A percentile compares a stretch with the other conserved stretches of the same genome.
Conservation (phyloP, 495 filamentous ascomycete genomes). For the Talaromyces ruber region DNA sequence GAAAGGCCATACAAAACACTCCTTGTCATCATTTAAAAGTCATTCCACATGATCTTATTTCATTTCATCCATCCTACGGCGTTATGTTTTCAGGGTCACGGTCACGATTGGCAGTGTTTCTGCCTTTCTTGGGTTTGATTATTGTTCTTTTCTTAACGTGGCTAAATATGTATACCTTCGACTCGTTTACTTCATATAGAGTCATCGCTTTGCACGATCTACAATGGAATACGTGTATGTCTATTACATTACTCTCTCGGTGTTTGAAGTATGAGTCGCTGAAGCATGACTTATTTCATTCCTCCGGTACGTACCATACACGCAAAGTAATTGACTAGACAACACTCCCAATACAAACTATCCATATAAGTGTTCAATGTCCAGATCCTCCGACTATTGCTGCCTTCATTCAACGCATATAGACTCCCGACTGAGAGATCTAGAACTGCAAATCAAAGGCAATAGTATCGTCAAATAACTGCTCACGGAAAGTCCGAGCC, state of each 20-base stretch:
- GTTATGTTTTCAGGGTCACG: conserved; percentile 3
- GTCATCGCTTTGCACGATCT: background rate
- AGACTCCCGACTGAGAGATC: background rate
- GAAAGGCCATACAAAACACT: background rate
- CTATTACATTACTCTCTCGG: background rate
- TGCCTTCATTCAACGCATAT: background rate
- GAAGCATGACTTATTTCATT: background rate
- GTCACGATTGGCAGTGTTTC: conserved; percentile 17
- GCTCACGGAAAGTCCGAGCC: conserved; percentile 31
- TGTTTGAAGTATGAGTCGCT: background rate
- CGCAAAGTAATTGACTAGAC: background rate
- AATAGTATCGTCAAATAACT: conserved; percentile 36
- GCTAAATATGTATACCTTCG: background rate
- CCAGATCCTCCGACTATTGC: background rate
- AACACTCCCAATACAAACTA: background rate
- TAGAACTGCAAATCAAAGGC: conserved; percentile 38
- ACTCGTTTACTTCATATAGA: background rate
- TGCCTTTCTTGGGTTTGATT: conserved; percentile 12
- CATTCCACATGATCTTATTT: background rate
- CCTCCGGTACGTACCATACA: too few relatives aligned
- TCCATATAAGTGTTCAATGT: too few relatives aligned
- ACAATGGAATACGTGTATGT: background rate
- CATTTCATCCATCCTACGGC: conserved; percentile 5
- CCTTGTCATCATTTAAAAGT: conserved; percentile 2
- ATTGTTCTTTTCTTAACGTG: background rate